Conservation (phyloP, 2,329 filamentous ascomycete genomes). For the Penicillium sumatraense region DNA sequence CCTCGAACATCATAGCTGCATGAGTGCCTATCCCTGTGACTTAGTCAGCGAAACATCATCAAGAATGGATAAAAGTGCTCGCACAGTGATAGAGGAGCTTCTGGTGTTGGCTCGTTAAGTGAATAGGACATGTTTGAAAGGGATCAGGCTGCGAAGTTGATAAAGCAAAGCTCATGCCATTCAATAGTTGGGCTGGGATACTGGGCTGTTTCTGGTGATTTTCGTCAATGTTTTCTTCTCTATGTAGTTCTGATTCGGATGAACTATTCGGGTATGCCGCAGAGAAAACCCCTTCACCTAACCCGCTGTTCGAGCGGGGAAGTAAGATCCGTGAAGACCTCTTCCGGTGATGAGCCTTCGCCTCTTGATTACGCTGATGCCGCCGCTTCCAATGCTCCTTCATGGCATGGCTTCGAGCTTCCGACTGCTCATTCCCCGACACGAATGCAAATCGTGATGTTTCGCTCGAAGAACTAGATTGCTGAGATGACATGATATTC, state of each 20-base stretch:
- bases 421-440: slow-evolving; percentile 18
- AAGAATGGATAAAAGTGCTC: slow-evolving; percentile 9
- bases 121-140: slow-evolving; percentile 42
- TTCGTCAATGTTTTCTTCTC: background rate
- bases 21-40: slow-evolving; percentile 34
- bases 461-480: background rate
- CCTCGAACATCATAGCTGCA: slow-evolving; percentile 40
- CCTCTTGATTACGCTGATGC: slow-evolving; percentile 19
- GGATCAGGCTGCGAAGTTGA: slow-evolving; percentile 36
- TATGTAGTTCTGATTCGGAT: background rate
- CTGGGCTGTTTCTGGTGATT: background rate
- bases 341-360: slow-evolving; percentile 5
- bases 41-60: background rate
- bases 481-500: slow-evolving; percentile 1
- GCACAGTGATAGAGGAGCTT: slow-evolving; percentile 44
- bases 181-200: slow-evolving; percentile 22
- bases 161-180: slow-evolving; percentile 37
- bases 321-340: slow-evolving; percentile 6
- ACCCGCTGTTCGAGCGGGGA: background rate
- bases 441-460: slow-evolving; percentile 30
- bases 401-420: slow-evolving; percentile 44
- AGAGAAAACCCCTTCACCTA: background rate
- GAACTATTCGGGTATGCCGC: background rate
- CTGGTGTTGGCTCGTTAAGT: slow-evolving; percentile 40
- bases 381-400: slow-evolving; percentile 42